These are phyloP conservation scores for Botryosphaeria dothidea DNA, from an alignment of 2,329 filamentous ascomycete species.

Conservation along the genomic window DNA sequence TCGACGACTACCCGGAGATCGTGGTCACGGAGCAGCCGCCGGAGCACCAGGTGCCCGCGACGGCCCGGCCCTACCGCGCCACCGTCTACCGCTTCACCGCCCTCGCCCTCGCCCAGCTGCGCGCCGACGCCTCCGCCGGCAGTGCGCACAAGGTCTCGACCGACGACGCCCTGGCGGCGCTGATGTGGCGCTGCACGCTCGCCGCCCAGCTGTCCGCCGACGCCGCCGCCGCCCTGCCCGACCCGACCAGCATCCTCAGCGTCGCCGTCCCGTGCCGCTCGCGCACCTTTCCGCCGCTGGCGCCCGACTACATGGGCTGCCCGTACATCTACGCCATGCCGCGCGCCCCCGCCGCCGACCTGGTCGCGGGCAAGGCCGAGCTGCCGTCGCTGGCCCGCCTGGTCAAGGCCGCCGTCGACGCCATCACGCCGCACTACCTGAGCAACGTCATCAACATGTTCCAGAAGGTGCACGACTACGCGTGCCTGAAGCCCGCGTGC, in stretches of 20 bases:
- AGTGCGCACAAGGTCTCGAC: constrained; percentile 51
- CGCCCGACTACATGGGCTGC: constrained; percentile 10
- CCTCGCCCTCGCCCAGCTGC: constrained; percentile 31
- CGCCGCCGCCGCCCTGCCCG: constrained; percentile 27
- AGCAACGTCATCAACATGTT: not conserved
- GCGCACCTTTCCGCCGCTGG: not conserved
- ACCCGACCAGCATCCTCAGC: constrained; percentile 51
- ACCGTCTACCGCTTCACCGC: constrained; percentile 27
- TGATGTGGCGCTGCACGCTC: constrained; percentile 56
- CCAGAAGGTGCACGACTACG: constrained; percentile 2
- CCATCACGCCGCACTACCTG: not conserved
- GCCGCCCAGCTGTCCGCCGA: constrained; percentile 43
- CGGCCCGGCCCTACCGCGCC: not conserved
- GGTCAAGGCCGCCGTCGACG: not conserved
- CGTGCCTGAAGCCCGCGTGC: not conserved
- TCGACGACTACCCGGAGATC: not conserved
- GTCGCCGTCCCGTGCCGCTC: constrained; percentile 28
- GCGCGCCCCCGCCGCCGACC: not conserved
- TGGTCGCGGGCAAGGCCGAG: not conserved
- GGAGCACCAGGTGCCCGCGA: not conserved
- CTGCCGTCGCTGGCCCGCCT: not conserved
- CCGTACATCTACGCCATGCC: constrained; percentile 3
- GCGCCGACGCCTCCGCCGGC: constrained; percentile 42
- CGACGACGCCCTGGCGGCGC: constrained; percentile 50
- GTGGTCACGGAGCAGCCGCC: not conserved